Percentiles rank a stretch among this genome's conserved stretches.
phyloP scores from a whole-genome alignment of 768 basidiomycete species.

The Mycena kentingensis region DNA sequence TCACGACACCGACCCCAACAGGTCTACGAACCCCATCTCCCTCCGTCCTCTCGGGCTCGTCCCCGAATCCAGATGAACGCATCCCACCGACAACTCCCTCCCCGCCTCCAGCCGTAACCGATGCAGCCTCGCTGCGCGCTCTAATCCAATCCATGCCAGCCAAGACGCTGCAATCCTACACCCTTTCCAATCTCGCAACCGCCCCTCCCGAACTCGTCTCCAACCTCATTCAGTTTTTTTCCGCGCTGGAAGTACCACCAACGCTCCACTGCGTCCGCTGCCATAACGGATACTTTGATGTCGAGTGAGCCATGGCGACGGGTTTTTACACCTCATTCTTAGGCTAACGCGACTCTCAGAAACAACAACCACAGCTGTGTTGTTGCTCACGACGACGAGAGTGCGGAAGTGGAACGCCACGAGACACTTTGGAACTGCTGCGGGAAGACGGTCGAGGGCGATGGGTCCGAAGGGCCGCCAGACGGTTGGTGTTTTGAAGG shows the following conservation, averaged over 20 bases:
- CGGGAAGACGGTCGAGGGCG: conserved; percentile 68
- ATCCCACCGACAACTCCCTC: conserved; percentile 41
- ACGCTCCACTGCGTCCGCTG: conserved; percentile 75
- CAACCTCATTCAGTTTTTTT: conserved; percentile 60
- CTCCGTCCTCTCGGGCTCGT: conserved; percentile 38
- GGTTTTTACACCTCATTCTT: too few relatives aligned
- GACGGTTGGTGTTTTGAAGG: conserved; percentile 90
- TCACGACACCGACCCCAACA: conserved; percentile 57
- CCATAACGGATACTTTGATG: conserved; percentile 66
- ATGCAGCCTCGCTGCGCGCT: conserved; percentile 46
- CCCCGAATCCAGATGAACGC: conserved; percentile 32
- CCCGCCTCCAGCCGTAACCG: conserved; percentile 36
- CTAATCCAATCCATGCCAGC: conserved; percentile 64
- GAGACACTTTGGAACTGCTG: conserved; percentile 76
- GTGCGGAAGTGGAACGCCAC: conserved; percentile 69
- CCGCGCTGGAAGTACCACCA: conserved; percentile 64
- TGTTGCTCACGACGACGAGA: conserved; percentile 79
- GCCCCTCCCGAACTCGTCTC: conserved; percentile 43
- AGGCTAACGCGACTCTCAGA: too few relatives aligned
- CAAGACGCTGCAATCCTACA: conserved; percentile 65
- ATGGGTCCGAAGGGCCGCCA: conserved; percentile 80
- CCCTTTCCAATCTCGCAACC: conserved; percentile 49
- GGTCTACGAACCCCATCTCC: conserved; percentile 58
- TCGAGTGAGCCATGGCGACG: too few relatives aligned
- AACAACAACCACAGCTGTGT: conserved; percentile 72